Evolutionary conservation across 768 basidiomycete genomes (phyloP).

Genomic region (Lactarius quietus): DNA sequence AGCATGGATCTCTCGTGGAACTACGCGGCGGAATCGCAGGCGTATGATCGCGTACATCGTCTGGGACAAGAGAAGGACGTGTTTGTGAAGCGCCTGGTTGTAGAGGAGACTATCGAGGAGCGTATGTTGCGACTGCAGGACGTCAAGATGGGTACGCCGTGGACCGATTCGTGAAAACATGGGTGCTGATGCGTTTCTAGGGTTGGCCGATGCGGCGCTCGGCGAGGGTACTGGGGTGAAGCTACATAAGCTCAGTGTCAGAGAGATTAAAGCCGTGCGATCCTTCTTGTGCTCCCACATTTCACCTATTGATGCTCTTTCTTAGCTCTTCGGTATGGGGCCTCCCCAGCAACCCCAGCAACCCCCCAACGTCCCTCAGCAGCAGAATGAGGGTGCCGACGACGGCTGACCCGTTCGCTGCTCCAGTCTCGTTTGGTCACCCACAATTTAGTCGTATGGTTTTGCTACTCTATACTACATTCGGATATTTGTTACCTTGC

Average conservation of each 20-base stretch:
- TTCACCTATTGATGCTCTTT: neutral
- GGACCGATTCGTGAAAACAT: neutral
- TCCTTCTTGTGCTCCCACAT: neutral
- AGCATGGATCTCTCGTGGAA: conserved; percentile 77
- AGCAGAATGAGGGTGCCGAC: neutral
- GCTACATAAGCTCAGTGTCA: conserved; percentile 63
- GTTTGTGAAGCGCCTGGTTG: conserved; percentile 61
- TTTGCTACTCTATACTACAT: neutral
- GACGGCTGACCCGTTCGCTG: neutral
- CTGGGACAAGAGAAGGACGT: conserved; percentile 70
- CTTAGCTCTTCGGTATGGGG: conserved; percentile 33
- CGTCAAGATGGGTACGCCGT: conserved; percentile 51
- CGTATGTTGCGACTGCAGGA: conserved; percentile 70
- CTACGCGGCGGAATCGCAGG: conserved; percentile 67
- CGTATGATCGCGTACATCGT: conserved; percentile 57
- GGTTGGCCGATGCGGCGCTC: no score
- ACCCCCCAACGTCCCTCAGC: neutral
- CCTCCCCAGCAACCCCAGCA: conserved; percentile 8
- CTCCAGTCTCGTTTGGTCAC: neutral
- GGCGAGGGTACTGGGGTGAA: no score
- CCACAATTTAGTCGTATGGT: neutral
- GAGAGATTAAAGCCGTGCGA: conserved; percentile 59
- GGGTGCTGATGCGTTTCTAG: conserved; percentile 28
- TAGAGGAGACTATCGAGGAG: conserved; percentile 73
- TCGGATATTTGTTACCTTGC: neutral